Conservation (phyloP, 2,329 filamentous ascomycete species). For the Claviceps sp. region DNA sequence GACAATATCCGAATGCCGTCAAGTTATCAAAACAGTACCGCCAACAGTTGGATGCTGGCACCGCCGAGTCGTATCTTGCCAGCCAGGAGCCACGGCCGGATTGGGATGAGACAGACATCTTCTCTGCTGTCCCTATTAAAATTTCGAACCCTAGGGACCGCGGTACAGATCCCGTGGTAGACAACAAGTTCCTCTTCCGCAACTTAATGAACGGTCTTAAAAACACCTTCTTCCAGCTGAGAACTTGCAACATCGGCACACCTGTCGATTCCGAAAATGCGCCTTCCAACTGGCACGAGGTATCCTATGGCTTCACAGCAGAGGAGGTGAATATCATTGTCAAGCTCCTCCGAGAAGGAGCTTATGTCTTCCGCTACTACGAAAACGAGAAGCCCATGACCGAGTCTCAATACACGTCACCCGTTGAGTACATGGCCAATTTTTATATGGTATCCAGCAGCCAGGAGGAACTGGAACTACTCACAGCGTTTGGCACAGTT, state of each 20-base stretch:
- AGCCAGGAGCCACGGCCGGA: constrained; percentile 71
- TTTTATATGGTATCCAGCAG: constrained; percentile 89
- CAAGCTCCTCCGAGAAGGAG: constrained; percentile 93
- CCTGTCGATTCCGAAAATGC: constrained; percentile 65
- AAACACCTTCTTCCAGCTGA: constrained; percentile 89
- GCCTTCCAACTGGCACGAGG: constrained; percentile 84
- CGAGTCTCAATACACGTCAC: constrained; percentile 64
- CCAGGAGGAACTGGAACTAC: constrained; percentile 91
- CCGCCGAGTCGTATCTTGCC: constrained; percentile 68
- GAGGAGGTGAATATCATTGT: constrained; percentile 95
- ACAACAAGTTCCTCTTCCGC: constrained; percentile 97
- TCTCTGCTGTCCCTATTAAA: constrained; percentile 90
- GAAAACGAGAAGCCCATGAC: constrained; percentile 67
- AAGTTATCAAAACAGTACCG: constrained; percentile 74
- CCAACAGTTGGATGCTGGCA: constrained; percentile 49
- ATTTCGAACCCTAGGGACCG: constrained; percentile 83
- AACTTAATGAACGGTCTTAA: constrained; percentile 93
- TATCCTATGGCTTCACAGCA: constrained; percentile 90
- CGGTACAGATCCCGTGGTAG: constrained; percentile 76
- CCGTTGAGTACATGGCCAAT: constrained; percentile 85
- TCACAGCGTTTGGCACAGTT: constrained; percentile 95
- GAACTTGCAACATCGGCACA: constrained; percentile 68
- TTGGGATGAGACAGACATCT: constrained; percentile 98
- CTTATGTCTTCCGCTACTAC: constrained; percentile 94
- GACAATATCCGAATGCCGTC: constrained; percentile 86